phyloP scores from a whole-genome alignment of 1,284 basidiomycete species.

The Apiotrichum domesticum region DNA sequence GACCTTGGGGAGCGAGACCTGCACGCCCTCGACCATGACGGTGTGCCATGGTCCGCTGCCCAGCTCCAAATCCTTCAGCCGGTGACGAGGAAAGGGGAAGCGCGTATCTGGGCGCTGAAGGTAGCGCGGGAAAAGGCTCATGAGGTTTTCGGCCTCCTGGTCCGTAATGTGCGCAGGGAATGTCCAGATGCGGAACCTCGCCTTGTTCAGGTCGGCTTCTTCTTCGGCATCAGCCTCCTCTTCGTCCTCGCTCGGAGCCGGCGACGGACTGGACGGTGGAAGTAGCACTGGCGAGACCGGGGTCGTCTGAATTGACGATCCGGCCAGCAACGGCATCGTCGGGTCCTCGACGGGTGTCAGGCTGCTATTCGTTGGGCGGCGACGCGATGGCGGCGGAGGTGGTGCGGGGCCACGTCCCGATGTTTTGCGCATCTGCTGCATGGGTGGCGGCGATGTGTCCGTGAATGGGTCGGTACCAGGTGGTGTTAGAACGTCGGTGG shows the following conservation, averaged over 20 bases:
- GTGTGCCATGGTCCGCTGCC: constrained; percentile 23
- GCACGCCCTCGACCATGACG: constrained; percentile 16
- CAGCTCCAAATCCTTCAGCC: constrained; percentile 25
- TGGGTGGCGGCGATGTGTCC: constrained; percentile 13
- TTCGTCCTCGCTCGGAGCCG: constrained; percentile 12
- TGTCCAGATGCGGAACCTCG: constrained; percentile 38
- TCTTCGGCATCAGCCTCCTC: constrained; percentile 29
- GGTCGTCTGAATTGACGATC: constrained; percentile 5
- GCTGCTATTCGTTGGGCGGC: background rate
- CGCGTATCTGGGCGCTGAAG: constrained; percentile 19
- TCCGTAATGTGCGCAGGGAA: constrained; percentile 40
- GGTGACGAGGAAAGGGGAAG: constrained; percentile 29
- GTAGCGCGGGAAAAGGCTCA: constrained; percentile 28
- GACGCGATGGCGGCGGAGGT: constrained; percentile 26
- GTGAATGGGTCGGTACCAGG: constrained; percentile 37
- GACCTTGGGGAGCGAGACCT: constrained; percentile 19
- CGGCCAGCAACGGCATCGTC: background rate
- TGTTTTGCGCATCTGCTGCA: constrained; percentile 3
- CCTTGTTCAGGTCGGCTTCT: constrained; percentile 35
- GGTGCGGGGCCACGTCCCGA: constrained; percentile 29
- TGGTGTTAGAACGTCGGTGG: background rate
- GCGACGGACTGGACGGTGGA: constrained; percentile 1
- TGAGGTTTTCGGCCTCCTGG: constrained; percentile 31
- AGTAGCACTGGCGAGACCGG: background rate
- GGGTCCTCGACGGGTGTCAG: background rate